phyloP scores from a whole-genome alignment of 257 asterid genomes.

The Primulina huaijiensis region DNA sequence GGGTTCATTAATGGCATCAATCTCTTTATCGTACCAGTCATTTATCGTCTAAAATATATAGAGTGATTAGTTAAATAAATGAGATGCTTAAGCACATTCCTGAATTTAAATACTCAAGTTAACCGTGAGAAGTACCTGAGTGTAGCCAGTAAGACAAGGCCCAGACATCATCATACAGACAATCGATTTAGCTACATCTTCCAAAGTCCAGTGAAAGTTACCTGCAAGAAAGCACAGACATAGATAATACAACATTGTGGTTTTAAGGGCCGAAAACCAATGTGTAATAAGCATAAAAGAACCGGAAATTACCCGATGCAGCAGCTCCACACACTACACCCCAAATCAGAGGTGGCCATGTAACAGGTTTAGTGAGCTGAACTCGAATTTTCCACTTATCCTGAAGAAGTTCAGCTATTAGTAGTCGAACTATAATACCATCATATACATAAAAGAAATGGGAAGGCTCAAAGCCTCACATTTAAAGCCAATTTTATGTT shows the following conservation, averaged over 20 bases:
- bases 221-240: conserved; percentile 39
- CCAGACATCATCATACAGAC: conserved; percentile 97
- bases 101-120: conserved; percentile 21
- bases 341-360: conserved; percentile 99
- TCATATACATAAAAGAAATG: not conserved
- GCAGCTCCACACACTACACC: conserved; percentile 99
- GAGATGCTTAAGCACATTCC: conserved; percentile 21
- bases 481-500: not conserved
- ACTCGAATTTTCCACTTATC: conserved; percentile 88
- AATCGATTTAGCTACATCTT: conserved; percentile 80
- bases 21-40: conserved; percentile 97
- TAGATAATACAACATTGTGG: not conserved
- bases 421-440: conserved; percentile 1
- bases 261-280: not conserved
- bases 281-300: conserved; percentile 5
- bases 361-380: conserved; percentile 89
- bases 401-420: conserved; percentile 31
- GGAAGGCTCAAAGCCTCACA: not conserved
- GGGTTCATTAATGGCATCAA: conserved; percentile 94
- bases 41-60: conserved; percentile 59
- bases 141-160: conserved; percentile 88
- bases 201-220: conserved; percentile 85
- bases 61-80: conserved; percentile 15
- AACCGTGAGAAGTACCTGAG: conserved; percentile 57
- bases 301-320: conserved; percentile 67